Percentiles rank a stretch among this genome's conserved stretches.
These are phyloP conservation scores for Papiliotrema nemorosa DNA, from an alignment of 1,284 basidiomycete genomes.

Conservation along the genomic window DNA sequence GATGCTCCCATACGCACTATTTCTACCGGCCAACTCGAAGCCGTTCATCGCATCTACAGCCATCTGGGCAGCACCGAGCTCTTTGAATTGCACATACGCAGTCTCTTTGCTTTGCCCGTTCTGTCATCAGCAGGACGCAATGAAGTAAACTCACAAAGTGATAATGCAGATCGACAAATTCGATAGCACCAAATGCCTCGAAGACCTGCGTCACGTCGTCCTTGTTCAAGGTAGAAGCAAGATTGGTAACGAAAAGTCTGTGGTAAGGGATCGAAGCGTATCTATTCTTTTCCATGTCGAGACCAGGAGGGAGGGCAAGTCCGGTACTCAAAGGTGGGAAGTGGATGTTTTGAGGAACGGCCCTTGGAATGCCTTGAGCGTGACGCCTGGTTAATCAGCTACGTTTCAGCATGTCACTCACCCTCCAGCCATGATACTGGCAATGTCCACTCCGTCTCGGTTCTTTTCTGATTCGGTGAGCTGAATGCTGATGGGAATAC, in stretches of 20 bases:
- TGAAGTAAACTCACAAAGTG: slow-evolving; percentile 53
- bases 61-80: slow-evolving; percentile 87
- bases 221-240: slow-evolving; percentile 94
- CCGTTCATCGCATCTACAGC: slow-evolving; percentile 98
- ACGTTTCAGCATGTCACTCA: slow-evolving; percentile 1
- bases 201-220: slow-evolving; percentile 98
- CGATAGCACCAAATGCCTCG: slow-evolving; percentile 94
- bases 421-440: slow-evolving; percentile 10
- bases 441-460: slow-evolving; percentile 53
- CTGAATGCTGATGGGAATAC: slow-evolving; percentile 93
- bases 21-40: slow-evolving; percentile 91
- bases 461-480: slow-evolving; percentile 95
- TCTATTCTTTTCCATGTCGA: slow-evolving; percentile 45
- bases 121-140: slow-evolving; percentile 1
- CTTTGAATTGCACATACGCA: slow-evolving; percentile 95
- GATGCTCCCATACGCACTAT: slow-evolving; percentile 56
- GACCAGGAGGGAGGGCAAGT: slow-evolving; percentile 31
- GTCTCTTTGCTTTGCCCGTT: slow-evolving; percentile 90
- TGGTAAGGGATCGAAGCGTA: slow-evolving; percentile 52
- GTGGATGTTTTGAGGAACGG: slow-evolving; percentile 7
- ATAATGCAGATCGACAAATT: slow-evolving; percentile 95
- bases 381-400: slow-evolving; percentile 1
- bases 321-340: slow-evolving; percentile 41
- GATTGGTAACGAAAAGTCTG: slow-evolving; percentile 91
- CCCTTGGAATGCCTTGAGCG: slow-evolving; percentile 3